Evolutionary conservation across 352 stramenopile genomes (phyloP), one percentile per base, ranked within the genome.

Genomic region (Discostella stelligera): DNA sequence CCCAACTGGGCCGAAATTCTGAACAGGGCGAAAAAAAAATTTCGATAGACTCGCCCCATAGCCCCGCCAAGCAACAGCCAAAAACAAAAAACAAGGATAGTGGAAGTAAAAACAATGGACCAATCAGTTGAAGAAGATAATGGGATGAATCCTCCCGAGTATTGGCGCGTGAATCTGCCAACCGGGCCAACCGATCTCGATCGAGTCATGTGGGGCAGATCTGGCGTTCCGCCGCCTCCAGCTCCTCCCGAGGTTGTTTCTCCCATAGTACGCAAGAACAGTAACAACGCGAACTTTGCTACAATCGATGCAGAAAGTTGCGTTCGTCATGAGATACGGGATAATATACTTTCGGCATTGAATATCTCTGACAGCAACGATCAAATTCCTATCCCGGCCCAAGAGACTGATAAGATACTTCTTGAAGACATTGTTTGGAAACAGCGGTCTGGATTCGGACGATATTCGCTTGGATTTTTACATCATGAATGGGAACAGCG

Each of bases 341-440:
- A 84, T 55, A 84, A 80, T 58, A 74, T 84, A 20, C 49, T 77
- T 11, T 66, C 66, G 1, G 77, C 77, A 1, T 53, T 79, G 27
- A 68, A 75, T 66, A 49, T 48, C 13, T 56, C 67, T 32, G 13
- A 4, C 59, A 65, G 55, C 25, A 50, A 62, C 16, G 6, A 64
- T 50, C 23, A 66, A 41, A 44, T 44, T 44, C 37, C 37, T 10
- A 37, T 18, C 44, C 61, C 41, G 0, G 18, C 44, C 20, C 49
- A 48, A 11, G 13, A 37, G n/a, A 6, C 56, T 21, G 77, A 85
- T 30, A 62, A 76, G 56, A 77, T 85, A 27, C 74, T 85, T 56
- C 48, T 85, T 16, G 71, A 85, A 71, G 77, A 85, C n/a, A 81
- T 85, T 55, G 71, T 76, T 10, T 85, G 77, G 77, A 85, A 85